phyloP scores from a whole-genome alignment of 371 early-diverging fungal species.

The Mucor velutinosus region DNA sequence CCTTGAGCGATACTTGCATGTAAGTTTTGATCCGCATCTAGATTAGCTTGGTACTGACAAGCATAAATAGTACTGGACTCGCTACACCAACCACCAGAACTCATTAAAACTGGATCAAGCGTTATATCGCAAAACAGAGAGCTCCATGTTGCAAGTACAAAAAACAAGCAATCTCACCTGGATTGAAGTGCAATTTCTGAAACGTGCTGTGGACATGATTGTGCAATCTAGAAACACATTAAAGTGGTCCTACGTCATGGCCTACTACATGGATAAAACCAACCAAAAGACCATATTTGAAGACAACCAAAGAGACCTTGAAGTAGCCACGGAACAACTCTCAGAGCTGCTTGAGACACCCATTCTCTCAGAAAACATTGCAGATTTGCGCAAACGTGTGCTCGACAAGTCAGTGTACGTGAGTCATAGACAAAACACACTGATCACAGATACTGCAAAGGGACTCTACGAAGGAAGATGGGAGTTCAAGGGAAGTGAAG shows the following conservation, averaged over 20 bases:
- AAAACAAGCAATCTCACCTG: slow-evolving; percentile 85
- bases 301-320: slow-evolving; percentile 94
- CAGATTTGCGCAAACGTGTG: slow-evolving; percentile 75
- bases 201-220: slow-evolving; percentile 89
- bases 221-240: slow-evolving; percentile 85
- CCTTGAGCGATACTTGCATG: slow-evolving; percentile 93
- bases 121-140: slow-evolving; percentile 83
- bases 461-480: slow-evolving; percentile 80
- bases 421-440: slow-evolving; percentile 67
- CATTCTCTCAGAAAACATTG: slow-evolving; percentile 67
- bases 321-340: slow-evolving; percentile 93
- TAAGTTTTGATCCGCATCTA: slow-evolving; percentile 39
- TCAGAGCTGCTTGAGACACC: slow-evolving; percentile 88
- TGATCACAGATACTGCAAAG: slow-evolving; percentile 79
- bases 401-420: slow-evolving; percentile 87
- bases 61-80: slow-evolving; percentile 80
- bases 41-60: not conserved
- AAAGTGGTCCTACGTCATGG: slow-evolving; percentile 96
- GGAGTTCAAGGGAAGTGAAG: slow-evolving; percentile 19
- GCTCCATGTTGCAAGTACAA: slow-evolving; percentile 95
- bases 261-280: slow-evolving; percentile 82
- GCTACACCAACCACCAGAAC: slow-evolving; percentile 96
- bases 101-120: slow-evolving; percentile 87
- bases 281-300: slow-evolving; percentile 89
- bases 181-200: slow-evolving; percentile 97